Percentiles rank a stretch among this genome's conserved stretches.
phyloP scores from a whole-genome alignment of 2,329 filamentous ascomycete species.

The Xylariaceae sp. region DNA sequence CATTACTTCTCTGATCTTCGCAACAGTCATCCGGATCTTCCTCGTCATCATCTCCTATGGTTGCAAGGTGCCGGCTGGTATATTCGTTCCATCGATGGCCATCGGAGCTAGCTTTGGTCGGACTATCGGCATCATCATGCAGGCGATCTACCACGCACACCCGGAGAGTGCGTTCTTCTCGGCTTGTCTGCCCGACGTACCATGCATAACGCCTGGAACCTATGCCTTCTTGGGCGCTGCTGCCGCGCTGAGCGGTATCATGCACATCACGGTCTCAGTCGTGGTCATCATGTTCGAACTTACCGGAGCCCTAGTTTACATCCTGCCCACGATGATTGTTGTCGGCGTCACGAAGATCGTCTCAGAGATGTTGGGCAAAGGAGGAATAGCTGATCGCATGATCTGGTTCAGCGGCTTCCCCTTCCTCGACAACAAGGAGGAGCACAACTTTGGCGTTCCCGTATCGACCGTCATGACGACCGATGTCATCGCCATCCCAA shows the following conservation, averaged over 20 bases:
- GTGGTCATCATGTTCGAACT: conserved; percentile 99
- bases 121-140: conserved; percentile 89
- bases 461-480: conserved; percentile 86
- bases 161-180: conserved; percentile 81
- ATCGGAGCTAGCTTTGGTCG: conserved; percentile 91
- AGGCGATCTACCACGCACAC: conserved; percentile 78
- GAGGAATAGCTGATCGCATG: conserved; percentile 95
- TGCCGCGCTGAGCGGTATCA: conserved; percentile 88
- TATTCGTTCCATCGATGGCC: conserved; percentile 98
- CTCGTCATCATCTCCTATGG: conserved; percentile 95
- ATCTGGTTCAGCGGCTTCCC: conserved; percentile 98
- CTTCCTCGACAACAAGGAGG: conserved; percentile 94
- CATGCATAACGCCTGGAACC: conserved; percentile 94
- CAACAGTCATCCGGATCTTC: conserved; percentile 73
- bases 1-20: conserved; percentile 69
- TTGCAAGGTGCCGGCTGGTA: conserved; percentile 94
- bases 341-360: conserved; percentile 95
- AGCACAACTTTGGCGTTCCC: conserved; percentile 91
- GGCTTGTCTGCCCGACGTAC: conserved; percentile 81
- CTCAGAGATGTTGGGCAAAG: conserved; percentile 84
- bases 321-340: conserved; percentile 97
- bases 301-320: conserved; percentile 94
- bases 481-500: conserved; percentile 67
- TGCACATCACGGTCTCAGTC: conserved; percentile 95
- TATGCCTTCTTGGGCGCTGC: conserved; percentile 94